These are phyloP conservation scores for Heterococcus sp. DNA, from an alignment of 108 stramenopile species.

Conservation along the genomic window DNA sequence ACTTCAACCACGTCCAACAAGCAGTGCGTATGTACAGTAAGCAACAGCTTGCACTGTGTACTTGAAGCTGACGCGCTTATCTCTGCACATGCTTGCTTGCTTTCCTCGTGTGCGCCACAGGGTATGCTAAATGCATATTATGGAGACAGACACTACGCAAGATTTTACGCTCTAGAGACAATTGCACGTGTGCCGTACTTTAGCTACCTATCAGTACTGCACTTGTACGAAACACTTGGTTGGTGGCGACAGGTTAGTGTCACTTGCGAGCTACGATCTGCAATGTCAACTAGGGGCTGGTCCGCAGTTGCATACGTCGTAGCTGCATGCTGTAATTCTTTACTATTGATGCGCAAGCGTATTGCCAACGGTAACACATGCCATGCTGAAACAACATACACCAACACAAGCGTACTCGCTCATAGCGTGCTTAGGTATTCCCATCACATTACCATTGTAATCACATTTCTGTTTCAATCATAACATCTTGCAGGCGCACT, in stretches of 20 bases:
- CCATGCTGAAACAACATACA: neutral
- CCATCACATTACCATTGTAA: too few relatives aligned
- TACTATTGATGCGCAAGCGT: neutral
- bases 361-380: neutral
- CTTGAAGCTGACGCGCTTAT: neutral
- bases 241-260: slow-evolving; percentile 66
- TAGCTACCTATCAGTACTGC: slow-evolving; percentile 81
- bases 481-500: too few relatives aligned
- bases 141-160: slow-evolving; percentile 45
- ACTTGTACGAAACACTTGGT: slow-evolving; percentile 82
- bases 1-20: too few relatives aligned
- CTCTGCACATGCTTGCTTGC: neutral
- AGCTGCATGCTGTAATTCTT: neutral
- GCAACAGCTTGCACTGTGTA: neutral
- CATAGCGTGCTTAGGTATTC: too few relatives aligned
- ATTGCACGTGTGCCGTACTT: slow-evolving; percentile 94
- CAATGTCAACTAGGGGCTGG: too few relatives aligned
- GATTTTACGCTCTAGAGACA: slow-evolving; percentile 88
- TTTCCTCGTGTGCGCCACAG: too few relatives aligned
- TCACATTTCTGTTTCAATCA: too few relatives aligned
- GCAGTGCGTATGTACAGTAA: neutral
- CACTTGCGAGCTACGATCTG: too few relatives aligned
- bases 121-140: slow-evolving; percentile 42
- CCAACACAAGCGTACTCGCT: too few relatives aligned
- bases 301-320: neutral